Conservation (phyloP, 768 basidiomycete species). For the Gelatoporia subvermispora region DNA sequence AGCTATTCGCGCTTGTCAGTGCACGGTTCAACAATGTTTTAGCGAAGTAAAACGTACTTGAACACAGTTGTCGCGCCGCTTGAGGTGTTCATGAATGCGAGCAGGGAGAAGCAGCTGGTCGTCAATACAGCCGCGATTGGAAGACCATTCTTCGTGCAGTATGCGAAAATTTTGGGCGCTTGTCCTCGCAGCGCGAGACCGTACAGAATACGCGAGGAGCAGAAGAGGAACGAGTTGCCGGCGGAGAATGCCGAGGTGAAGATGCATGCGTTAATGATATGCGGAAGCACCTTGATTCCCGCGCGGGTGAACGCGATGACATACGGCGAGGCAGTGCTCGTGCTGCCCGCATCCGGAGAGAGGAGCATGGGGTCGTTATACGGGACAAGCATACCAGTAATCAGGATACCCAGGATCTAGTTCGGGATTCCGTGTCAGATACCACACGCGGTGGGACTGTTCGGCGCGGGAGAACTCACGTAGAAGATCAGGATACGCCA, state of each 20-base stretch:
- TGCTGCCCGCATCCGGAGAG: constrained; percentile 36
- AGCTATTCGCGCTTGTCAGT: constrained; percentile 30
- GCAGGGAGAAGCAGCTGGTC: constrained; percentile 38
- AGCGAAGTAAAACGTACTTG: constrained; percentile 43
- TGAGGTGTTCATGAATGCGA: constrained; percentile 63
- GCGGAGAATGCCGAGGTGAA: constrained; percentile 73
- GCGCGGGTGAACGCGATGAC: constrained; percentile 76
- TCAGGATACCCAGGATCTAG: constrained; percentile 65
- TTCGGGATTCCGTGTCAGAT: background rate
- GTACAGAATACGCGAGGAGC: constrained; percentile 37
- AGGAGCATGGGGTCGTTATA: constrained; percentile 55
- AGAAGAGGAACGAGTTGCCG: constrained; percentile 62
- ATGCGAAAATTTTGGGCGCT: constrained; percentile 38
- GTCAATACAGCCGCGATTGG: constrained; percentile 31
- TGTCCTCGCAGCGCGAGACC: constrained; percentile 35
- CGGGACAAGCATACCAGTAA: constrained; percentile 78
- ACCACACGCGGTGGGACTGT: background rate
- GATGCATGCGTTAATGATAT: constrained; percentile 66
- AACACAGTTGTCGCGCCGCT: constrained; percentile 54
- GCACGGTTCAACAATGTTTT: background rate
- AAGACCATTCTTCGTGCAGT: constrained; percentile 46
- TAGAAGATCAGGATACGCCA: constrained; percentile 81
- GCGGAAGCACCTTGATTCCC: constrained; percentile 50
- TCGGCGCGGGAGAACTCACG: constrained; percentile 27
- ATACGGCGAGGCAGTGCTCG: constrained; percentile 78